Percentiles rank a stretch among this genome's conserved stretches.
Conservation (phyloP, 805 yeast genomes). For the Candida chauliodis region DNA sequence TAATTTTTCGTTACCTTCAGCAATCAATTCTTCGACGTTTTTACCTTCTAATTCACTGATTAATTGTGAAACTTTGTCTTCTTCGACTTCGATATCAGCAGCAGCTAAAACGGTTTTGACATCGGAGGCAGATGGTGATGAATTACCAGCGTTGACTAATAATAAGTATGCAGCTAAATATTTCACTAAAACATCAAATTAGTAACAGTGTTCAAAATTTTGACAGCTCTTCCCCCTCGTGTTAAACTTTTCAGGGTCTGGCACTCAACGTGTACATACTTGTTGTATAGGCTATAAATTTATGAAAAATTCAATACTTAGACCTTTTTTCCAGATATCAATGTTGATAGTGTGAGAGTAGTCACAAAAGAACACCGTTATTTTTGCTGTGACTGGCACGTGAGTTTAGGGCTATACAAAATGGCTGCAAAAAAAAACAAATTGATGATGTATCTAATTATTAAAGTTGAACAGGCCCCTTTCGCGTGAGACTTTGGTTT, state of each 20-base stretch:
- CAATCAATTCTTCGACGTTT: constrained; percentile 82
- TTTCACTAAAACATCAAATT: constrained; percentile 51
- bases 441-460: neutral
- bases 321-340: neutral
- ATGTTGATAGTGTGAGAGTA: constrained; percentile 5
- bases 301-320: neutral
- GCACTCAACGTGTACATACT: neutral
- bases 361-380: neutral
- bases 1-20: constrained; percentile 93
- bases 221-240: neutral
- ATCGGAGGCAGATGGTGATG: constrained; percentile 91
- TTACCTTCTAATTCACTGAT: constrained; percentile 90
- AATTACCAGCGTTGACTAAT: constrained; percentile 94
- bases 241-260: neutral
- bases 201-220: constrained; percentile 6
- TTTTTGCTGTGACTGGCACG: neutral
- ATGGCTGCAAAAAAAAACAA: neutral
- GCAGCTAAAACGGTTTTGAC: constrained; percentile 85
- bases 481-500: no score
- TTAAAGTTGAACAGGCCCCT: no score
- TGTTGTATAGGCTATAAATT: neutral
- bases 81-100: constrained; percentile 95
- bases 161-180: constrained; percentile 99
- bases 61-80: constrained; percentile 75
- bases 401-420: constrained; percentile 2